Percentiles rank a stretch among this genome's conserved stretches.
Conservation (phyloP, 1,284 basidiomycete genomes). For the Ceratobasidium theobromae region DNA sequence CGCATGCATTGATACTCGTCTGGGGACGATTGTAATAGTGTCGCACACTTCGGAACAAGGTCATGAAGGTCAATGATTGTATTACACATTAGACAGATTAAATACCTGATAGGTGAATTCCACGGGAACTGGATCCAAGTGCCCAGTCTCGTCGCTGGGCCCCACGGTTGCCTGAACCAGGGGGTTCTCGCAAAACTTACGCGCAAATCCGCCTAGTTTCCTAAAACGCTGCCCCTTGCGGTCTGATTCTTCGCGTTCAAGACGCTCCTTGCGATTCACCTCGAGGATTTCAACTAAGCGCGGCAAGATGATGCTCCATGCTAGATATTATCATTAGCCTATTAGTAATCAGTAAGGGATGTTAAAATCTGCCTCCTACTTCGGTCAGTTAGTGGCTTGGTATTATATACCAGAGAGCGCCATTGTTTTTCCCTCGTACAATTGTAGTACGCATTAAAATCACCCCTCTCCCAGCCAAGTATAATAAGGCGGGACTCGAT, state of each 20-base stretch:
- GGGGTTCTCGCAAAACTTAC: not conserved
- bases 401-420: not conserved
- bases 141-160: too few species aligned
- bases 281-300: not conserved
- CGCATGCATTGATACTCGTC: not conserved
- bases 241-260: not conserved
- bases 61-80: too few species aligned
- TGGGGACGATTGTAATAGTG: not conserved
- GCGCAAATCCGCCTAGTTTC: not conserved
- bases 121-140: too few species aligned
- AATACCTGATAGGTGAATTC: too few species aligned
- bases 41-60: not conserved
- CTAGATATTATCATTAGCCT: not conserved
- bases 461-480: slow-evolving; percentile 9
- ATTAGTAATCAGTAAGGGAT: not conserved
- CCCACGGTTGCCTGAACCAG: too few species aligned
- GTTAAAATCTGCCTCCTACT: not conserved
- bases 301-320: slow-evolving; percentile 1
- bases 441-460: not conserved
- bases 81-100: too few species aligned
- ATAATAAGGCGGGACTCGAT: slow-evolving; percentile 4
- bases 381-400: slow-evolving; percentile 4
- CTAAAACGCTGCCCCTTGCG: not conserved
- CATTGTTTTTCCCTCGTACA: slow-evolving; percentile 1
- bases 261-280: not conserved